A percentile compares a stretch with the other conserved stretches of the same genome.
phyloP scores from a whole-genome alignment of 805 yeast genomes.

The Priceomyces fermenticarens region DNA sequence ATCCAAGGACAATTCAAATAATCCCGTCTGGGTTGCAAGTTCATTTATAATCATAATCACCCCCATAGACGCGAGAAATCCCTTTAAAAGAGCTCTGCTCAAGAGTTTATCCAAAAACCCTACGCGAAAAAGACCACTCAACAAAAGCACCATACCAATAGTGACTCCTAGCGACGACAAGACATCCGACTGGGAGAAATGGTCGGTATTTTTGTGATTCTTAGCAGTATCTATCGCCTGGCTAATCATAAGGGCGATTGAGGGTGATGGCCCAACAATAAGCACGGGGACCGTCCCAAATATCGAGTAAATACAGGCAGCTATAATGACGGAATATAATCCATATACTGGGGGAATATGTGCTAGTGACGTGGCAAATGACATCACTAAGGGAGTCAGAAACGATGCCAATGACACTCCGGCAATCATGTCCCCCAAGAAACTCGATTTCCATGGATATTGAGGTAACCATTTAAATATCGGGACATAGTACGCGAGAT shows the following conservation, averaged over 20 bases:
- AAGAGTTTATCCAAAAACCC: constrained; percentile 82
- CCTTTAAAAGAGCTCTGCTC: constrained; percentile 72
- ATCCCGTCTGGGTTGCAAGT: constrained; percentile 48
- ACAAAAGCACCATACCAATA: constrained; percentile 65
- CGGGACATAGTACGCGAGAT: constrained; percentile 30
- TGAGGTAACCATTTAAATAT: constrained; percentile 30
- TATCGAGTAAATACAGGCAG: constrained; percentile 73
- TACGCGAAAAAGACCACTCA: constrained; percentile 67
- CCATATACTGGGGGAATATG: constrained; percentile 83
- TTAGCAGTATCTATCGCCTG: constrained; percentile 55
- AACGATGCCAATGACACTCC: constrained; percentile 31
- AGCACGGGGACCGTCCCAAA: constrained; percentile 85
- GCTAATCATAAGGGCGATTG: constrained; percentile 79
- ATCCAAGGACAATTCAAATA: constrained; percentile 14
- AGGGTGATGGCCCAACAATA: constrained; percentile 92
- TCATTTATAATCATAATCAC: constrained; percentile 65
- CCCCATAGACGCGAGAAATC: constrained; percentile 86
- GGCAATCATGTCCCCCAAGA: constrained; percentile 30
- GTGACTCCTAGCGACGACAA: constrained; percentile 63
- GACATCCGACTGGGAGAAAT: constrained; percentile 47
- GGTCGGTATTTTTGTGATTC: constrained; percentile 35
- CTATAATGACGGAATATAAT: constrained; percentile 67
- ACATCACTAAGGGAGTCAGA: constrained; percentile 48
- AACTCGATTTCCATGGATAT: constrained; percentile 11
- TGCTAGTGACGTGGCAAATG: constrained; percentile 80